Evolutionary conservation across 495 filamentous ascomycete species (phyloP).

Genomic region (Echria macrotheca): DNA sequence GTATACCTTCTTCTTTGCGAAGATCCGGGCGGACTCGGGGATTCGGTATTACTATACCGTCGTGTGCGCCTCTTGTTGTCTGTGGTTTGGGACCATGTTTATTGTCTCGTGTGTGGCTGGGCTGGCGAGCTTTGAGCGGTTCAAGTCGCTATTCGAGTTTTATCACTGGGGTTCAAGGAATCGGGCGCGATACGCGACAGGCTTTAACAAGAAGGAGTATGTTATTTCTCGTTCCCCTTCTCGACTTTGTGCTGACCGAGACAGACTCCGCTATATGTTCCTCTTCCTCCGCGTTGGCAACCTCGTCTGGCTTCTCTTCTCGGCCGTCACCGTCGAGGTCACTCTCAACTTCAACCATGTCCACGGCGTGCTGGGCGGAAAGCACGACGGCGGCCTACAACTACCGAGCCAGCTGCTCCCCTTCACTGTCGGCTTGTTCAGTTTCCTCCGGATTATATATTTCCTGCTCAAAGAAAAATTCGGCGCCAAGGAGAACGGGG

Average conservation of each 20-base stretch:
- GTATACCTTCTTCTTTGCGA: conserved; percentile 27
- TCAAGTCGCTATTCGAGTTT: conserved; percentile 7
- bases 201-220: conserved; percentile 20
- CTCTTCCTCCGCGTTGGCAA: conserved; percentile 20
- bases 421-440: conserved; percentile 19
- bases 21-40: conserved; percentile 13
- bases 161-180: conserved; percentile 9
- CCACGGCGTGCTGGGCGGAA: conserved; percentile 15
- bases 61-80: conserved; percentile 12
- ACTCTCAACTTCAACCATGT: conserved; percentile 26
- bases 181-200: conserved; percentile 18
- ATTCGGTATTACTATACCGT: conserved; percentile 21
- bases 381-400: conserved; percentile 10
- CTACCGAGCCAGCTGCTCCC: conserved; percentile 23
- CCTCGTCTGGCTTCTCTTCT: conserved; percentile 25
- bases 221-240: neutral
- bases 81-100: conserved; percentile 22
- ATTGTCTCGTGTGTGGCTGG: conserved; percentile 17
- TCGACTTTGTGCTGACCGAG: neutral
- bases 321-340: conserved; percentile 19
- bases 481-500: conserved; percentile 2
- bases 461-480: conserved; percentile 12
- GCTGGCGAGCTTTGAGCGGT: conserved; percentile 5
- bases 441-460: conserved; percentile 21
- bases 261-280: conserved; percentile 17